phyloP scores from a whole-genome alignment of 169 alveolate genomes.

The Plasmodium relictum region DNA sequence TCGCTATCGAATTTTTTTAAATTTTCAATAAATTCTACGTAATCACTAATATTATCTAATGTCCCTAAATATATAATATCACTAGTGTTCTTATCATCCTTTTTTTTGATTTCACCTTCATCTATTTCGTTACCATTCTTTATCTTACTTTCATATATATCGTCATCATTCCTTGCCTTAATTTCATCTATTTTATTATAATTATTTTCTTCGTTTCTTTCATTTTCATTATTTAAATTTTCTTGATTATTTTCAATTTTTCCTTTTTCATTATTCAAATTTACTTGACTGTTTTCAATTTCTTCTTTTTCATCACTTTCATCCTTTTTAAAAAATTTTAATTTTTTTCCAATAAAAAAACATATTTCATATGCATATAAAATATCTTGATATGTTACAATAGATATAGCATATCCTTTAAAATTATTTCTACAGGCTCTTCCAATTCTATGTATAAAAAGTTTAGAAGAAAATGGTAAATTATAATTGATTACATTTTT shows the following conservation, averaged over 20 bases:
- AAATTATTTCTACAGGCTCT: constrained; percentile 99
- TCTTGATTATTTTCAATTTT: not conserved
- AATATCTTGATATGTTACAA: constrained; percentile 90
- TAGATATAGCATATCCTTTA: constrained; percentile 94
- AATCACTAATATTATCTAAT: constrained; percentile 32
- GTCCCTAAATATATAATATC: constrained; percentile 42
- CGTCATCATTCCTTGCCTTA: not conserved
- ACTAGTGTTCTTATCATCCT: not conserved
- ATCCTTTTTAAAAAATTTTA: constrained; percentile 16
- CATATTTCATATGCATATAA: constrained; percentile 77
- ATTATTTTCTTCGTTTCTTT: too few species aligned
- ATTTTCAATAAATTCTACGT: constrained; percentile 41
- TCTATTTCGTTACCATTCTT: too few species aligned
- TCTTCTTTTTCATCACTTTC: not conserved
- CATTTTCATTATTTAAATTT: too few species aligned
- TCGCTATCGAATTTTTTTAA: constrained; percentile 35
- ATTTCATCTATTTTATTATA: too few species aligned
- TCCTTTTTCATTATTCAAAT: not conserved
- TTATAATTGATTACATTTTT: constrained; percentile 97
- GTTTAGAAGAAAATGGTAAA: constrained; percentile 96
- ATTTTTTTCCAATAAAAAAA: constrained; percentile 58
- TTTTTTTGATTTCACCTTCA: not conserved
- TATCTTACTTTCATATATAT: not conserved
- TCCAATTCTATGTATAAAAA: constrained; percentile 98
- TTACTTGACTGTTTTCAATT: not conserved